These are phyloP conservation scores for Hysterium pulicare DNA, from an alignment of 2,329 filamentous ascomycete species.

Conservation along the genomic window DNA sequence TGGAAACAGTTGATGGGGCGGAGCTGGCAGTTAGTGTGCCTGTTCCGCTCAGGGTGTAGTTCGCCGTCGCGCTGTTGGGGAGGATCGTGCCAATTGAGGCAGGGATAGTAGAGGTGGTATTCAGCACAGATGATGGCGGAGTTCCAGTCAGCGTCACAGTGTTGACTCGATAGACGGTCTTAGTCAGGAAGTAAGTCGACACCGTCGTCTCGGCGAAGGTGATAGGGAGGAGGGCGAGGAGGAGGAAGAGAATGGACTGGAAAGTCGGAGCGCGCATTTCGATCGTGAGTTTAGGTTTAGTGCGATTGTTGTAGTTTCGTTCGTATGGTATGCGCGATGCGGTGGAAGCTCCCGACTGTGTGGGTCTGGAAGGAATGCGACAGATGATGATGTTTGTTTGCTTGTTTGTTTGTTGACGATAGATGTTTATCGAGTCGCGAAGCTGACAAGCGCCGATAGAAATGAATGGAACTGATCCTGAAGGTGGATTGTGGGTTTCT, in stretches of 20 bases:
- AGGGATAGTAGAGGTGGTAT: conserved; percentile 31
- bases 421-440: background rate
- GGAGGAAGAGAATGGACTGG: conserved; percentile 30
- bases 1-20: conserved; percentile 8
- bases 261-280: conserved; percentile 31
- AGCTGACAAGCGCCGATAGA: conserved; percentile 1
- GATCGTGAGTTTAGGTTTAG: conserved; percentile 6
- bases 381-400: background rate
- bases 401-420: background rate
- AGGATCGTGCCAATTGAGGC: conserved; percentile 12
- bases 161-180: conserved; percentile 37
- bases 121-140: conserved; percentile 22
- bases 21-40: conserved; percentile 11
- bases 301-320: conserved; percentile 1
- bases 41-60: conserved; percentile 9
- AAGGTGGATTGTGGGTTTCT: conserved; percentile 6
- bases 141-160: conserved; percentile 34
- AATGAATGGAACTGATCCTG: conserved; percentile 7
- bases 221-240: conserved; percentile 32
- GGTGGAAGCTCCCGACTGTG: background rate
- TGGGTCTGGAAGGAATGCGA: conserved; percentile 3
- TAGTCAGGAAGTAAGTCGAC: conserved; percentile 36
- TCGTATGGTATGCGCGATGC: conserved; percentile 1
- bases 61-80: conserved; percentile 14
- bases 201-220: conserved; percentile 30